Evolutionary conservation across 176 grass and related monocot genomes (phyloP).

Genomic region (Aegilops bicornis): DNA sequence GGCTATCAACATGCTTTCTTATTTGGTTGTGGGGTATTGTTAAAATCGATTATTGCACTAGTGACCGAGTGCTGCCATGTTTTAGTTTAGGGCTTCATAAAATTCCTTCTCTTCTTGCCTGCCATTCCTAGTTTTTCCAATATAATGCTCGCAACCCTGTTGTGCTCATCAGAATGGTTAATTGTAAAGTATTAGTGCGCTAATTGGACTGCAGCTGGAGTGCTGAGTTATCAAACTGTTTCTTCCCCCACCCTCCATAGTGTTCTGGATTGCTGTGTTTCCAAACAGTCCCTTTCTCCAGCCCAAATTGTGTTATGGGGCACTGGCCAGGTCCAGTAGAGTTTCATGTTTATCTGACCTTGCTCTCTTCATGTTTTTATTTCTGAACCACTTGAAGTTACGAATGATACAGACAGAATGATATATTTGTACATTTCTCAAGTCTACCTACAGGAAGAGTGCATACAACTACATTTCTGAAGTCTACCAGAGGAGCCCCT

Average conservation of each 20-base stretch:
- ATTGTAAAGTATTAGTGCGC: too few species aligned
- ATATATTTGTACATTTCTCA: too few species aligned
- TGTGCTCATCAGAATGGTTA: background rate
- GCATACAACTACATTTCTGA: background rate
- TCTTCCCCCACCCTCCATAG: too few species aligned
- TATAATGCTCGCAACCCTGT: background rate
- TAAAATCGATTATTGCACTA: background rate
- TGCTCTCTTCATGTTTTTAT: background rate
- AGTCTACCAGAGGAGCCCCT: background rate
- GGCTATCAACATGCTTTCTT: background rate
- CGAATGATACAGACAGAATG: background rate
- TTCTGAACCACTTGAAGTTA: background rate
- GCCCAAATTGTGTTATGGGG: too few species aligned
- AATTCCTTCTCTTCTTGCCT: background rate
- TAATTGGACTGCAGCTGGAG: too few species aligned
- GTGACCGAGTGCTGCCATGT: background rate
- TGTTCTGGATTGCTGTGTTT: background rate
- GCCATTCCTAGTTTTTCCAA: background rate
- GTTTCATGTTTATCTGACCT: background rate
- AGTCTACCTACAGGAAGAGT: too few species aligned
- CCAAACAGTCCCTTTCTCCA: too few species aligned
- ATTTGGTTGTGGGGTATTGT: background rate
- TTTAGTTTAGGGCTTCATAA: background rate
- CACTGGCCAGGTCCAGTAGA: too few species aligned
- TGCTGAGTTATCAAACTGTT: too few species aligned